Base-by-base conservation (phyloP, 495 filamentous ascomycete genomes). In the Trichodelitschia bisporula region DNA sequence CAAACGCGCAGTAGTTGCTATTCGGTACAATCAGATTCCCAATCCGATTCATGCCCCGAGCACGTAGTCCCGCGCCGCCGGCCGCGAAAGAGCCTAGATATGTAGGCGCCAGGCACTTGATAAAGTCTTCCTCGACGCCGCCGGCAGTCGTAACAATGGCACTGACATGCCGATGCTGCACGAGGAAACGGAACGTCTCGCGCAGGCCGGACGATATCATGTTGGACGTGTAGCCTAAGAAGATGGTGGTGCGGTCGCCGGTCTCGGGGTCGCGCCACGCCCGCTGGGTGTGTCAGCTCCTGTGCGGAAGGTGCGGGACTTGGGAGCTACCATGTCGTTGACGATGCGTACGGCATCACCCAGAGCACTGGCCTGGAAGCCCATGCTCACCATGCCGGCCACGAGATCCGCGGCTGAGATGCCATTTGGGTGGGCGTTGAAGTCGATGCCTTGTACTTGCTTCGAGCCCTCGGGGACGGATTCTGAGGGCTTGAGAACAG, bases 21-120 rank as follows among this genome's bases (percentile, higher is more conserved):
- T 95, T 97, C 1, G 86, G 89, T 2, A 97, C 86, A n/a, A 92
- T 56, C 1, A 97, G 59, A 40, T 95, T 95, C 30, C 89, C 89
- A 39, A 95, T 95, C 10, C 89, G 67, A 46, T 99, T 95, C 31
- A 93, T 60, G 1, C 89, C 86, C 43, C 78, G 71, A 13, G 62
- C 56, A 11, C 86, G 72, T 1, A 95, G 62, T 11, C 63, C 61
- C 14, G 74, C 68, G 2, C 86, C 89, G 0, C 60, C 48, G 0
- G 74, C 68, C 28, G 54, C 57, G 56, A 95, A 95, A 5, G 72
- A 66, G 18, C 77, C 83, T 39, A 93, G 65, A 15, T 31, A 95
- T 6, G 89, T 99, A 13, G 76, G 72, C 3, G 69, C 86, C 1
- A 95, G 67, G 40, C 89, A 95, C 54, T 99, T 99, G 58, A 95